These are phyloP conservation scores for Salvia hispanica DNA, from an alignment of 257 asterid genomes.

Conservation along the genomic window DNA sequence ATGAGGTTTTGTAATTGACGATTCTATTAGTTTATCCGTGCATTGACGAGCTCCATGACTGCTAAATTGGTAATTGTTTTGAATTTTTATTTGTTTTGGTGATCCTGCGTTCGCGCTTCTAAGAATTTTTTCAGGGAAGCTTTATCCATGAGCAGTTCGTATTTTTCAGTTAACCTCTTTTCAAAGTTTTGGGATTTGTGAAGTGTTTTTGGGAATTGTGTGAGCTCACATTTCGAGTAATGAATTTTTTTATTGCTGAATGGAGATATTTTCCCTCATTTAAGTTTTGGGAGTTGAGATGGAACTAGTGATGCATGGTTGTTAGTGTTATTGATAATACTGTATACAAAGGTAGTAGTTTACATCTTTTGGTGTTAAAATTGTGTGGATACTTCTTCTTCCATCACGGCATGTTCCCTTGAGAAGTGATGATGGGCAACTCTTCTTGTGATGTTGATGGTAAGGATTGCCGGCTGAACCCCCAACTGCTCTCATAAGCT, in stretches of 20 bases:
- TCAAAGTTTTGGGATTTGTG: neutral
- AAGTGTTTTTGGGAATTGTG: neutral
- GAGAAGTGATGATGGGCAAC: neutral
- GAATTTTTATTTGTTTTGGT: neutral
- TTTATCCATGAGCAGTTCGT: neutral
- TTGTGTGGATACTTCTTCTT: neutral
- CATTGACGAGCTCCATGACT: neutral
- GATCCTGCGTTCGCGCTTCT: constrained; percentile 1
- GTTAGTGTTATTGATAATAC: neutral
- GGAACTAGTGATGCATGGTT: constrained; percentile 16
- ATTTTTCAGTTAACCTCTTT: neutral
- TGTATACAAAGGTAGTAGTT: neutral
- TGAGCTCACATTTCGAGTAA: neutral
- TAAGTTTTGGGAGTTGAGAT: neutral
- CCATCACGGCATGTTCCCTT: constrained; percentile 1
- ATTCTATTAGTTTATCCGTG: neutral
- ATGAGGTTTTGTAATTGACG: constrained; percentile 5
- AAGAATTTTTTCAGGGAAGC: neutral
- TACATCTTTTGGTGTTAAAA: neutral
- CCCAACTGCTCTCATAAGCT: too few relatives aligned
- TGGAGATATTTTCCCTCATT: neutral
- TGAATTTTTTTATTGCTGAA: constrained; percentile 3
- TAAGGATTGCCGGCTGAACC: too few relatives aligned
- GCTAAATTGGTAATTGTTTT: neutral
- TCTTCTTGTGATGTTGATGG: neutral